Conservation (phyloP, 2,329 filamentous ascomycete genomes). For the Cercospora brassicicola region DNA sequence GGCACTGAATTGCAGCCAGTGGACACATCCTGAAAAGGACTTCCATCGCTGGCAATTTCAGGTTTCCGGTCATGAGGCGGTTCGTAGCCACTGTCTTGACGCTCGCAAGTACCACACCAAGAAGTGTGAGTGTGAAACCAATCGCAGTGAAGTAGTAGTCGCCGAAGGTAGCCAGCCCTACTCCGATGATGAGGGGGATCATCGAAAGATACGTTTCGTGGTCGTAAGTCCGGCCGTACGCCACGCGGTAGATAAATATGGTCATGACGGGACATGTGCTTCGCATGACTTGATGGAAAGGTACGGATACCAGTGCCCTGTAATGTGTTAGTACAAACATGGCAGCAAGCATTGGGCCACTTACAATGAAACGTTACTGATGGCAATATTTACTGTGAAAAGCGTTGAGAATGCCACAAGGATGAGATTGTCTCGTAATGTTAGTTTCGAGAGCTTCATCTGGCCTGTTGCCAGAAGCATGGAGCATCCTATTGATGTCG, state of each 20-base stretch:
- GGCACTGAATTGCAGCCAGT: slow-evolving; percentile 27
- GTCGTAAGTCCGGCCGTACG: slow-evolving; percentile 59
- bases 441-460: slow-evolving; percentile 56
- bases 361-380: slow-evolving; percentile 61
- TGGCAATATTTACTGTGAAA: slow-evolving; percentile 65
- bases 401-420: slow-evolving; percentile 60
- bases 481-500: slow-evolving; percentile 57
- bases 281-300: slow-evolving; percentile 65
- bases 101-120: slow-evolving; percentile 42
- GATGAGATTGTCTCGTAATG: slow-evolving; percentile 55
- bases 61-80: slow-evolving; percentile 62
- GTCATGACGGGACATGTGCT: slow-evolving; percentile 64
- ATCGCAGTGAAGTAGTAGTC: slow-evolving; percentile 62
- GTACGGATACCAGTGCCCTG: slow-evolving; percentile 54
- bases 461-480: slow-evolving; percentile 54
- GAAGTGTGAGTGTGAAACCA: slow-evolving; percentile 45
- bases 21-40: slow-evolving; percentile 50
- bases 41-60: slow-evolving; percentile 60
- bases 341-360: slow-evolving; percentile 20
- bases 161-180: slow-evolving; percentile 61
- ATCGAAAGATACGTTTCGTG: slow-evolving; percentile 60
- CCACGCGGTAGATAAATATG: slow-evolving; percentile 60
- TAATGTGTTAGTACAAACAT: neutral
- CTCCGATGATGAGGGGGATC: slow-evolving; percentile 61
- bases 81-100: slow-evolving; percentile 65